Base-by-base conservation (phyloP, 176 grass and related monocot species). In the Hsuehochloa calcarea region DNA sequence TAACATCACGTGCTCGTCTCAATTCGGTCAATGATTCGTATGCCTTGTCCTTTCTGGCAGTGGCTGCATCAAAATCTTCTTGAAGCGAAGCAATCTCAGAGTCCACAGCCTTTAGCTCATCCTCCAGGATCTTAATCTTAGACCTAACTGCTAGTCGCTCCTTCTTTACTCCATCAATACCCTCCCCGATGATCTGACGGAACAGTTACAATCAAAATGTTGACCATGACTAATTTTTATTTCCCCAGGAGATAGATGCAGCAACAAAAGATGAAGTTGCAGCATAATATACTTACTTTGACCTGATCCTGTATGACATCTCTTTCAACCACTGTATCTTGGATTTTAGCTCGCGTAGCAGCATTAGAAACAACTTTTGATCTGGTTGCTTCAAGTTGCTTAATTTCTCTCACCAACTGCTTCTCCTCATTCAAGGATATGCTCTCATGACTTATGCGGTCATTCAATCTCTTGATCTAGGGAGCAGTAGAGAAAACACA, bases 371-470 rank as follows among this genome's bases (percentile, higher is more conserved):
- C 84, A n/a, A 99, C 96, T 78, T 93, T 91, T 6, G 88, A 83
- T 63, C 96, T 92, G 54, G 93, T 96, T 88, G 87, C 89, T 89
- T 99, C 91, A 84, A 99, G 96, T 40, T 91, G 86, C 78, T 89
- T 94, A 49, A 99, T 99, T 68, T 99, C 93, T 81, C 87, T 99
- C 65, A 99, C 55, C 74, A 96, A 71, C 26, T 84, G 91, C 78
- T 99, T 99, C 81, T 99, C 96, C 84, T 99, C 93, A 66, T 80
- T 75, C 56, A 99, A 88, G 31, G 91, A n/a, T 70, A 94, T 95
- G 80, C 91, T 99, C 74, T 99, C 96, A 79, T 99, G 96, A 85
- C 85, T 74, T 23, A 99, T 94, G 19, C 88, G 92, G 77, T 99
- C 88, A 8, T 94, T 87, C 81, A 99, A 47, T 58, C 94, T 94